Percentiles rank a stretch among this genome's conserved stretches.
Conservation (phyloP, 2,329 filamentous ascomycete species). For the Colletotrichum spinosum region DNA sequence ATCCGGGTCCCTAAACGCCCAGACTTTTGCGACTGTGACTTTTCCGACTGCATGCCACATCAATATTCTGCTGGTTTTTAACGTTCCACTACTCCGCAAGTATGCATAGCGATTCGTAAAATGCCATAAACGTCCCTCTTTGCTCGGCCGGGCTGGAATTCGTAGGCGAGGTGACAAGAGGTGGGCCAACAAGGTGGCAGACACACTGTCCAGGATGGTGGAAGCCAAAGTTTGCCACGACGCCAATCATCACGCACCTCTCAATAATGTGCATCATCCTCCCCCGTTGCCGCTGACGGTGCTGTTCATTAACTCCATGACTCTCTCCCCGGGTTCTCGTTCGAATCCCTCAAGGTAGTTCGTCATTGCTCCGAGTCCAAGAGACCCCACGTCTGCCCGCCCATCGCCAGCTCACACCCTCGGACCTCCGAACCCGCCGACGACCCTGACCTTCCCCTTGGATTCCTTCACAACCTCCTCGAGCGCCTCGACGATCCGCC, state of each 20-base stretch:
- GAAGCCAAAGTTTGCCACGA: no score
- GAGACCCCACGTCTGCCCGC: no score
- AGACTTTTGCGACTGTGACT: neutral
- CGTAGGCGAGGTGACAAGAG: no score
- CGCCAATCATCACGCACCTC: no score
- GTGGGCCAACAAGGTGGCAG: no score
- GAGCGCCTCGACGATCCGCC: constrained; percentile 55
- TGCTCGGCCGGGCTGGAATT: no score
- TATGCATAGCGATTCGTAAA: neutral
- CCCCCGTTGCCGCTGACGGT: no score
- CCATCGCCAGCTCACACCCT: constrained; percentile 40
- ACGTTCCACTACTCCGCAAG: neutral
- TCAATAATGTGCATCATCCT: no score
- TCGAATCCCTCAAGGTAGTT: neutral
- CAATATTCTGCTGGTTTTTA: no score
- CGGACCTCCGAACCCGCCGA: constrained; percentile 50
- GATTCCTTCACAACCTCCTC: constrained; percentile 31
- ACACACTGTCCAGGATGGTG: no score
- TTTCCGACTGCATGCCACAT: no score
- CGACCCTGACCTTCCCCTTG: constrained; percentile 41
- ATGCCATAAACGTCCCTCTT: no score
- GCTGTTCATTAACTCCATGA: neutral
- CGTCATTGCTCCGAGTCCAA: neutral
- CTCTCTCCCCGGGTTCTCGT: neutral
- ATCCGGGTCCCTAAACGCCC: constrained; percentile 28